A percentile compares a stretch with the other conserved stretches of the same genome.
phyloP scores from a whole-genome alignment of 2,329 filamentous ascomycete species.

The Colletotrichum sidae region DNA sequence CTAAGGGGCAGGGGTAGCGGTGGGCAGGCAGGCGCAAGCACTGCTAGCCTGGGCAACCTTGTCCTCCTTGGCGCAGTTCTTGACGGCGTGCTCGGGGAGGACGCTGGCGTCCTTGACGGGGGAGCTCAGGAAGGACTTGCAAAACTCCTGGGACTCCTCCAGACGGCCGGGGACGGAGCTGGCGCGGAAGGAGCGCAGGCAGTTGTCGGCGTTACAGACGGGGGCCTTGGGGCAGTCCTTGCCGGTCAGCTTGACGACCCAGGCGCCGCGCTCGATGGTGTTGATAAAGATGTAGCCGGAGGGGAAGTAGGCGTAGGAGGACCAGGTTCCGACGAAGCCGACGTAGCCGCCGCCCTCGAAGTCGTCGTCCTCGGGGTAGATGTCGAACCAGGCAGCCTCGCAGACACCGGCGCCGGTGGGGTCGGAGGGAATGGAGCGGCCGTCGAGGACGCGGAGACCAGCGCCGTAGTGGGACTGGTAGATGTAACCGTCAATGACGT shows the following conservation, averaged over 20 bases:
- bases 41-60: slow-evolving; percentile 39
- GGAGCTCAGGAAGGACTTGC: slow-evolving; percentile 37
- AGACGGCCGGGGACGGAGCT: slow-evolving; percentile 36
- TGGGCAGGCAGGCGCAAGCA: slow-evolving; percentile 41
- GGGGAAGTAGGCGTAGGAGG: slow-evolving; percentile 40
- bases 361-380: slow-evolving; percentile 51
- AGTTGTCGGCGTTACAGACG: slow-evolving; percentile 41
- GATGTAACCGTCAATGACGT: slow-evolving; percentile 51
- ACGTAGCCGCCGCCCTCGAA: slow-evolving; percentile 39
- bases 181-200: slow-evolving; percentile 39
- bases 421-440: slow-evolving; percentile 45
- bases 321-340: slow-evolving; percentile 39
- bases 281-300: slow-evolving; percentile 41
- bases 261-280: slow-evolving; percentile 41
- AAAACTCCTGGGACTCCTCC: slow-evolving; percentile 39
- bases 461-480: slow-evolving; percentile 60
- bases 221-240: slow-evolving; percentile 35
- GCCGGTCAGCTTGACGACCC: slow-evolving; percentile 40
- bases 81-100: slow-evolving; percentile 39
- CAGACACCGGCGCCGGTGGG: slow-evolving; percentile 53
- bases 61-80: slow-evolving; percentile 39
- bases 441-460: slow-evolving; percentile 51
- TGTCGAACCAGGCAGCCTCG: slow-evolving; percentile 59
- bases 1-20: slow-evolving; percentile 37
- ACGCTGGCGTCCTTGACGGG: slow-evolving; percentile 38